phyloP scores from a whole-genome alignment of 2,329 filamentous ascomycete genomes.

The Cercospora sp. region DNA sequence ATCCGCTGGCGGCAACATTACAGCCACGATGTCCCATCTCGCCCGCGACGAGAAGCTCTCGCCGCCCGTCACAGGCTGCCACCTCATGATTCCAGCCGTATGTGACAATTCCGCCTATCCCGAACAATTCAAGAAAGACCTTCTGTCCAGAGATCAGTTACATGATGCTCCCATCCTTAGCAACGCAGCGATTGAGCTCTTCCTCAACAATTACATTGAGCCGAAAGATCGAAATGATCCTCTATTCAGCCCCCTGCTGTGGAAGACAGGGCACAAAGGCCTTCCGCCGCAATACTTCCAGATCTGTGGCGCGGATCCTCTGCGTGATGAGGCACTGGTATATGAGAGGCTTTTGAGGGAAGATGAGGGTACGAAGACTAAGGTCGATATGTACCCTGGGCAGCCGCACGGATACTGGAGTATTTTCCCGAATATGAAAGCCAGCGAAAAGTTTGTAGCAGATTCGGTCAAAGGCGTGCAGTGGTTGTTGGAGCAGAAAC shows the following conservation, averaged over 20 bases:
- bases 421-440: conserved; percentile 31
- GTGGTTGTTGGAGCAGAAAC: conserved; percentile 36
- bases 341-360: conserved; percentile 47
- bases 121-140: conserved; percentile 42
- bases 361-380: conserved; percentile 44
- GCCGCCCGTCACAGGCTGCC: conserved; percentile 49
- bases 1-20: conserved; percentile 55
- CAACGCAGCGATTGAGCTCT: conserved; percentile 28
- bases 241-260: conserved; percentile 36
- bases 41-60: conserved; percentile 45
- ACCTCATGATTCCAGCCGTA: conserved; percentile 51
- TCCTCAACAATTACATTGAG: conserved; percentile 25
- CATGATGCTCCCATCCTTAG: conserved; percentile 31
- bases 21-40: conserved; percentile 49
- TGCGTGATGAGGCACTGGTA: conserved; percentile 52
- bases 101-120: conserved; percentile 46
- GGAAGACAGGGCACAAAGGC: conserved; percentile 39
- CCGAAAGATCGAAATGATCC: conserved; percentile 34
- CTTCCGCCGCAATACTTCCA: conserved; percentile 51
- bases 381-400: conserved; percentile 46
- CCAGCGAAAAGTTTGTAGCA: conserved; percentile 32
- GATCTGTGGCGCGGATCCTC: conserved; percentile 51
- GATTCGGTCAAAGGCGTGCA: conserved; percentile 34
- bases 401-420: conserved; percentile 48
- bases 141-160: conserved; percentile 42